Evolutionary conservation across 2,329 filamentous ascomycete species (phyloP).

Genomic region (Ophiostoma perfectum): DNA sequence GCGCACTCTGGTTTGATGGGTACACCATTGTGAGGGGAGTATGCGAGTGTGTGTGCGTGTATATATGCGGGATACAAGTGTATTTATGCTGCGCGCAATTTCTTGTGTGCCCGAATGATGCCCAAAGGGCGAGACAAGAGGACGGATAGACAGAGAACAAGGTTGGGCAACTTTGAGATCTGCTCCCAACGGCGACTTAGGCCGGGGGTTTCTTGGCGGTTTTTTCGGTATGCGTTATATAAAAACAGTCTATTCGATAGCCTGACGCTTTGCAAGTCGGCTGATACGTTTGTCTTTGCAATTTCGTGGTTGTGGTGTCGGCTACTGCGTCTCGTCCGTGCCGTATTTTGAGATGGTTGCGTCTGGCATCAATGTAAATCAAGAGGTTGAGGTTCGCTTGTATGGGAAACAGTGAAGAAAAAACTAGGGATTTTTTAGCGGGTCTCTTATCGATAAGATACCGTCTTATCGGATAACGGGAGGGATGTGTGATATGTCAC

Average conservation of each 20-base stretch:
- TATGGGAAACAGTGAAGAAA: constrained; percentile 17
- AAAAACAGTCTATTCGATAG: background rate
- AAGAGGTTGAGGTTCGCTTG: background rate
- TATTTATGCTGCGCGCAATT: background rate
- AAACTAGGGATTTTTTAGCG: constrained; percentile 21
- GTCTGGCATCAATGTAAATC: background rate
- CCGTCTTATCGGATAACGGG: constrained; percentile 10
- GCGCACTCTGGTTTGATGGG: too few relatives aligned
- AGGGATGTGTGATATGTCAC: background rate
- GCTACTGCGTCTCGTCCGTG: constrained; percentile 1
- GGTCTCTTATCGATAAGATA: constrained; percentile 21
- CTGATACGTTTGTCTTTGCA: background rate
- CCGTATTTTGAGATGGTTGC: background rate
- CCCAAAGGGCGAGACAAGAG: background rate
- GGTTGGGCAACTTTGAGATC: background rate
- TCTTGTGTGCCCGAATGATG: background rate
- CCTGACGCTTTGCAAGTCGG: background rate
- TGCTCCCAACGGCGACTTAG: background rate
- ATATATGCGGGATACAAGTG: constrained; percentile 31
- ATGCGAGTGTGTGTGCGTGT: constrained; percentile 23
- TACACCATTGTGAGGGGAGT: constrained; percentile 31
- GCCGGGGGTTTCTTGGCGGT: background rate
- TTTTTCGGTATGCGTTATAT: background rate
- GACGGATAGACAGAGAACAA: background rate
- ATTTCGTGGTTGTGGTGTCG: constrained; percentile 25